Evolutionary conservation across 352 stramenopile genomes (phyloP).

Genomic region (Pythium rhizo-oryzae): DNA sequence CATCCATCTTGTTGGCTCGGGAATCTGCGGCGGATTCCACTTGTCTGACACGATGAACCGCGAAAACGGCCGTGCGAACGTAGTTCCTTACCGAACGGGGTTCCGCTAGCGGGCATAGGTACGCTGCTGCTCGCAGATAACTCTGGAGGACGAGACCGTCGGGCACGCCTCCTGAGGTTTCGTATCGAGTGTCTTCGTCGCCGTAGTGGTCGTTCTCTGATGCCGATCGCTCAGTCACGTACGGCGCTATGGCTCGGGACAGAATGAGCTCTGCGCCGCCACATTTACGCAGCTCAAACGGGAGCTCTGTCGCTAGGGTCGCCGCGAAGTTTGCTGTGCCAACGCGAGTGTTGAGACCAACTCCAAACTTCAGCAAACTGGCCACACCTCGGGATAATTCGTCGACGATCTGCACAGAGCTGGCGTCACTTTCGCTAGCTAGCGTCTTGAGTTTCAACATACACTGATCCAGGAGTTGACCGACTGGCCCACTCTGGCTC

Average conservation of each 20-base stretch:
- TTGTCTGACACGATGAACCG: conserved; percentile 29
- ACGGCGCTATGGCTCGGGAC: conserved; percentile 59
- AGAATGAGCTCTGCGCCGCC: conserved; percentile 61
- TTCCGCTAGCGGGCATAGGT: conserved; percentile 65
- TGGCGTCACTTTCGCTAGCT: conserved; percentile 25
- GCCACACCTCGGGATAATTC: conserved; percentile 52
- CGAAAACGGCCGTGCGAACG: conserved; percentile 75
- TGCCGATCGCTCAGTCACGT: conserved; percentile 51
- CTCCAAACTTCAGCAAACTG: conserved; percentile 71
- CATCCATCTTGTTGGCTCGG: not conserved
- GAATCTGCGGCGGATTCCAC: not conserved
- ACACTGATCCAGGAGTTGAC: conserved; percentile 66
- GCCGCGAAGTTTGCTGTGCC: conserved; percentile 78
- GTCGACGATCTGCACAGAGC: conserved; percentile 50
- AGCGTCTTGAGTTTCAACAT: conserved; percentile 63
- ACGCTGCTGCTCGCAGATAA: conserved; percentile 77
- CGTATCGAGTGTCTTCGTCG: conserved; percentile 62
- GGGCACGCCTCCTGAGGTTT: conserved; percentile 31
- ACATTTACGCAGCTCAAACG: conserved; percentile 74
- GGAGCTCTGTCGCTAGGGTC: conserved; percentile 64
- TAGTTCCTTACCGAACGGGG: conserved; percentile 48
- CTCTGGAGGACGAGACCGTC: conserved; percentile 73
- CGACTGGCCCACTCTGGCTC: conserved; percentile 74
- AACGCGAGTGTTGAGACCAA: conserved; percentile 82
- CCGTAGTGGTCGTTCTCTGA: conserved; percentile 77